These are phyloP conservation scores for Colletotrichum sp. DNA, from an alignment of 2,329 filamentous ascomycete genomes.

Conservation along the genomic window DNA sequence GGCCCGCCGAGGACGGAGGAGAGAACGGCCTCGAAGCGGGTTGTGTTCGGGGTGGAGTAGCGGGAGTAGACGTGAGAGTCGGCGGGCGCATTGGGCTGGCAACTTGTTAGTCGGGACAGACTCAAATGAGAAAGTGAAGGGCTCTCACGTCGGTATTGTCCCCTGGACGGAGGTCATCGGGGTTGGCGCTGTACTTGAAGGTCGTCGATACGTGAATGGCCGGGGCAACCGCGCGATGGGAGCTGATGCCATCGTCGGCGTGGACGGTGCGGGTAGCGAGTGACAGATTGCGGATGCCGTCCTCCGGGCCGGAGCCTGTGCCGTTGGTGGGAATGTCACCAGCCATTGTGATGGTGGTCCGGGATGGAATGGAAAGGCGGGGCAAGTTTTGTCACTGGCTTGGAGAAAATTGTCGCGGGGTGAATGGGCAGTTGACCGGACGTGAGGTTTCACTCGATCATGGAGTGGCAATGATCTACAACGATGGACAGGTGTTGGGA, in stretches of 20 bases:
- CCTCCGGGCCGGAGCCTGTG: neutral
- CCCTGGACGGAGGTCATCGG: conserved; percentile 63
- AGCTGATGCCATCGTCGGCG: conserved; percentile 79
- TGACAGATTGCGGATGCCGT: conserved; percentile 44
- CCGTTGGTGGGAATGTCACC: neutral
- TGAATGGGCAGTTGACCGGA: neutral
- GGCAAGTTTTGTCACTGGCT: neutral
- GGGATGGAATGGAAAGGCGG: neutral
- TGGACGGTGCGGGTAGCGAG: conserved; percentile 79
- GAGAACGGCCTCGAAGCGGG: conserved; percentile 85
- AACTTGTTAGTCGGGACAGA: neutral
- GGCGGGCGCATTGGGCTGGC: conserved; percentile 52
- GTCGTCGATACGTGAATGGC: conserved; percentile 91
- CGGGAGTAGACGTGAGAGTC: conserved; percentile 86
- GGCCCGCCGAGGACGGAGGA: conserved; percentile 74
- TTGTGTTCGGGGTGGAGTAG: conserved; percentile 77
- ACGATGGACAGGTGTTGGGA: neutral
- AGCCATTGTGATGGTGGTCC: neutral
- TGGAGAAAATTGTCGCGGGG: neutral
- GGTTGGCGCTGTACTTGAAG: conserved; percentile 80
- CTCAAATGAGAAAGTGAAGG: neutral
- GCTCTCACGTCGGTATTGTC: conserved; percentile 60
- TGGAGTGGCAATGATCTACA: neutral
- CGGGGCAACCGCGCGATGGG: conserved; percentile 81
- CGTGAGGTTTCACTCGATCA: neutral